A percentile compares a stretch with the other conserved stretches of the same genome.
Evolutionary conservation across 1,139 yeast species (phyloP).

Genomic region (Geotrichum macrosporum): DNA sequence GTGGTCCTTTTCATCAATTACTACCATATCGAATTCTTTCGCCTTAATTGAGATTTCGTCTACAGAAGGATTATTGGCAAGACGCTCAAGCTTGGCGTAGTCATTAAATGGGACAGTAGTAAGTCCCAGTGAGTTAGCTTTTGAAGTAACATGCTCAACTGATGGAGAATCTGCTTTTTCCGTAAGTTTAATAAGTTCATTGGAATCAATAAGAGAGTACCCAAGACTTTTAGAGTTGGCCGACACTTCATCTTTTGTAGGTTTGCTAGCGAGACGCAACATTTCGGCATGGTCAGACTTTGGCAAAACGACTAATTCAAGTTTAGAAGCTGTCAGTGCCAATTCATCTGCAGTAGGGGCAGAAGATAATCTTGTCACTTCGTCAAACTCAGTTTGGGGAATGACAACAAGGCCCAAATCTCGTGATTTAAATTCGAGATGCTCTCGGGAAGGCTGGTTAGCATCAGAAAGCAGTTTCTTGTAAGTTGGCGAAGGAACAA

Average conservation of each 20-base stretch:
- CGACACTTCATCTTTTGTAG: conserved; percentile 20
- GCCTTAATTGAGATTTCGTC: conserved; percentile 27
- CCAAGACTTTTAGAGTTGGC: conserved; percentile 23
- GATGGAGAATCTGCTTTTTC: conserved; percentile 21
- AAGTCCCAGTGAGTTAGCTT: conserved; percentile 29
- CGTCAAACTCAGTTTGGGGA: conserved; percentile 27
- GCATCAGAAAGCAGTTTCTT: conserved; percentile 15
- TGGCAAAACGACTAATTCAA: conserved; percentile 16
- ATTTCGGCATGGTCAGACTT: conserved; percentile 13
- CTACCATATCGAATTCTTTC: conserved; percentile 8
- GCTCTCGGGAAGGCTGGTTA: conserved; percentile 17
- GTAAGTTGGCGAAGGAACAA: conserved; percentile 29
- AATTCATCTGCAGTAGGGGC: conserved; percentile 35
- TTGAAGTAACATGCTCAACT: conserved; percentile 15
- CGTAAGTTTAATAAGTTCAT: conserved; percentile 10
- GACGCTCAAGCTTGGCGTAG: conserved; percentile 28
- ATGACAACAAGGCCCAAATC: conserved; percentile 32
- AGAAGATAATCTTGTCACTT: conserved; percentile 24
- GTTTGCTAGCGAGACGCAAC: conserved; percentile 6
- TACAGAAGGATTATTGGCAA: conserved; percentile 29
- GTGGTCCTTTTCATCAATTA: conserved; percentile 13
- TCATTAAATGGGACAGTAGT: conserved; percentile 28
- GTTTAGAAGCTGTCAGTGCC: conserved; percentile 4
- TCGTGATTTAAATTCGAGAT: conserved; percentile 28
- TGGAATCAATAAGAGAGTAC: conserved; percentile 12